Conservation (phyloP, 805 yeast species). For the Zygosaccharomyces kombuchaensis region DNA sequence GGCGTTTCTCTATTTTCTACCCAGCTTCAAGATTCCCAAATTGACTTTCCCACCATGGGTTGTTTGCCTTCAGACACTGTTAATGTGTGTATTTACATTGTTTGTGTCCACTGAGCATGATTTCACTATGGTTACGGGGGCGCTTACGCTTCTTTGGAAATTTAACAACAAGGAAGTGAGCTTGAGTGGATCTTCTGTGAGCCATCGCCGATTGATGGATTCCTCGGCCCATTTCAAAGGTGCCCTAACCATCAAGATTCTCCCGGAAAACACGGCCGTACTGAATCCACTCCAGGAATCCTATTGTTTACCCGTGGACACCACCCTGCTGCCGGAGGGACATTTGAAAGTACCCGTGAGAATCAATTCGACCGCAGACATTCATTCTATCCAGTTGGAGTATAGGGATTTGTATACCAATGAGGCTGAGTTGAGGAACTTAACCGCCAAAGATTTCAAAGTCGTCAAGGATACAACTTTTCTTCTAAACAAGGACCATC, state of each 20-base stretch:
- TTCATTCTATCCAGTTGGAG: slow-evolving; percentile 62
- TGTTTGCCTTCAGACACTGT: slow-evolving; percentile 45
- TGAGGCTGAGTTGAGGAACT: slow-evolving; percentile 45
- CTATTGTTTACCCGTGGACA: slow-evolving; percentile 51
- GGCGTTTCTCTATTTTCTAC: slow-evolving; percentile 61
- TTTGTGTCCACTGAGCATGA: slow-evolving; percentile 49
- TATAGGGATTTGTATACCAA: slow-evolving; percentile 54
- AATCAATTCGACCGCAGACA: slow-evolving; percentile 72
- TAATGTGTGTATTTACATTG: slow-evolving; percentile 48
- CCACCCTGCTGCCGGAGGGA: slow-evolving; percentile 17
- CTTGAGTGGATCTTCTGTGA: slow-evolving; percentile 46
- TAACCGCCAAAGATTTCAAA: slow-evolving; percentile 52
- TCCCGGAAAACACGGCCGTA: slow-evolving; percentile 87
- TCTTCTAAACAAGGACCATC: slow-evolving; percentile 20
- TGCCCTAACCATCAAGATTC: slow-evolving; percentile 73
- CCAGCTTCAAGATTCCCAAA: slow-evolving; percentile 71
- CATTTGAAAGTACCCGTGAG: slow-evolving; percentile 55
- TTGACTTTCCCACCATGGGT: slow-evolving; percentile 58
- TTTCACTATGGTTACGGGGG: slow-evolving; percentile 41
- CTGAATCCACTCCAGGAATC: slow-evolving; percentile 70
- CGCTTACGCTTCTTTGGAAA: slow-evolving; percentile 43
- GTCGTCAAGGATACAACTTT: slow-evolving; percentile 20
- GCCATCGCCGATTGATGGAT: slow-evolving; percentile 25
- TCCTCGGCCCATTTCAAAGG: slow-evolving; percentile 67
- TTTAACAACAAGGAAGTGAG: slow-evolving; percentile 46